phyloP scores from a whole-genome alignment of 257 asterid genomes.

The Schizonepeta tenuifolia region DNA sequence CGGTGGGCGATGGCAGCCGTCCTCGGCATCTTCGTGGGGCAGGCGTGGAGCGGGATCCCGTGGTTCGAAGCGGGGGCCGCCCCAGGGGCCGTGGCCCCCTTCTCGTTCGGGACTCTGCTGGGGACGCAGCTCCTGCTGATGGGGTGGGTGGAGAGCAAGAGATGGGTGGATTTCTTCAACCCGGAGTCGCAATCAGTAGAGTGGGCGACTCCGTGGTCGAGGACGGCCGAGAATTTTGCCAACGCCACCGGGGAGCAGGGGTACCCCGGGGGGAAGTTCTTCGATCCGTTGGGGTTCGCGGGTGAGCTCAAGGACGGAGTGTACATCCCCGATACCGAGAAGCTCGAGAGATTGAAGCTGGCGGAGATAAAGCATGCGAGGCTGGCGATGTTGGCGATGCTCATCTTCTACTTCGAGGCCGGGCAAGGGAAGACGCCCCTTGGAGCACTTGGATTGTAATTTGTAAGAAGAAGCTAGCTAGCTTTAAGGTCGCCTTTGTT shows the following conservation, averaged over 20 bases:
- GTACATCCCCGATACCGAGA: constrained; percentile 73
- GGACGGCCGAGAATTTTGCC: constrained; percentile 74
- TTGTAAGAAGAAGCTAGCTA: too few species aligned
- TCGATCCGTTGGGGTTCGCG: constrained; percentile 74
- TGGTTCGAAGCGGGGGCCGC: constrained; percentile 98
- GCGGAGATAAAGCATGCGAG: constrained; percentile 99
- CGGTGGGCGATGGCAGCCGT: constrained; percentile 98
- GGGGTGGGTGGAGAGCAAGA: constrained; percentile 99
- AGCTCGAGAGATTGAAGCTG: constrained; percentile 87
- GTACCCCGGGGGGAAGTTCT: constrained; percentile 94
- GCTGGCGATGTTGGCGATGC: constrained; percentile 93
- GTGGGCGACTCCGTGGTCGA: constrained; percentile 99
- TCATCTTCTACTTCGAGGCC: constrained; percentile 91
- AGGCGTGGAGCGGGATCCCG: constrained; percentile 91
- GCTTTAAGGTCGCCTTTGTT: too few species aligned
- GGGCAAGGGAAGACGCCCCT: constrained; percentile 98
- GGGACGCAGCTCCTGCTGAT: constrained; percentile 92
- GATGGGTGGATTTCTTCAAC: constrained; percentile 97
- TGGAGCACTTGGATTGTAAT: constrained; percentile 93
- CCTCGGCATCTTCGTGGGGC: constrained; percentile 91
- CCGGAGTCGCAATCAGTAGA: constrained; percentile 89
- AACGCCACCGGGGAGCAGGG: constrained; percentile 96
- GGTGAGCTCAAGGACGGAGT: constrained; percentile 69
- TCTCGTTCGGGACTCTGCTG: constrained; percentile 90
- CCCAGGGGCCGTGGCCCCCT: constrained; percentile 95